Conservation (phyloP, 345 rosid species). For the Arabidopsis thaliana region DNA sequence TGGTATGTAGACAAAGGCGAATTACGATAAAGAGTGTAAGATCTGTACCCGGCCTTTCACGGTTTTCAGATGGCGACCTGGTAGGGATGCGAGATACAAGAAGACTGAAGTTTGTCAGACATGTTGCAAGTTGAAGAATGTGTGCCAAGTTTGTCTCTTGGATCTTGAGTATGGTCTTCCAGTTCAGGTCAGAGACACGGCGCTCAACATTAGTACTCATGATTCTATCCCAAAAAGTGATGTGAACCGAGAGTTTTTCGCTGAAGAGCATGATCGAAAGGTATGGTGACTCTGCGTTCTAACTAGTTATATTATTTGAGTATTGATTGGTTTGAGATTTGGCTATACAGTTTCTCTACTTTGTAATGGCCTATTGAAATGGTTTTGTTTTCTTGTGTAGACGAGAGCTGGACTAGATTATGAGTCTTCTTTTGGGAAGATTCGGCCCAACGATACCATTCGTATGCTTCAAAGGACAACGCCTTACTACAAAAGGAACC, state of each 20-base stretch:
- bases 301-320: neutral
- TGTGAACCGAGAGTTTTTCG: slow-evolving; percentile 88
- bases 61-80: slow-evolving; percentile 93
- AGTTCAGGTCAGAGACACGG: slow-evolving; percentile 91
- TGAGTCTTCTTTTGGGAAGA: slow-evolving; percentile 91
- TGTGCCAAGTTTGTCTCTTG: slow-evolving; percentile 92
- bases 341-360: no score
- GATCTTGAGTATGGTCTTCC: slow-evolving; percentile 97
- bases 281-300: slow-evolving; percentile 45
- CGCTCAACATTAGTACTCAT: slow-evolving; percentile 74
- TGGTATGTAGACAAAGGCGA: slow-evolving; percentile 66
- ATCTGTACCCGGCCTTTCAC: slow-evolving; percentile 92
- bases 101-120: slow-evolving; percentile 92
- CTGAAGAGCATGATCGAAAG: slow-evolving; percentile 94
- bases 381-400: slow-evolving; percentile 48
- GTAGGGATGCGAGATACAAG: slow-evolving; percentile 85
- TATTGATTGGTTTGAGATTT: neutral
- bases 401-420: slow-evolving; percentile 95
- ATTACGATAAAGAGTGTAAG: slow-evolving; percentile 94
- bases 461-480: slow-evolving; percentile 89
- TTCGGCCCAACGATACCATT: slow-evolving; percentile 77
- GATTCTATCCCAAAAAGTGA: slow-evolving; percentile 93
- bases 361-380: neutral
- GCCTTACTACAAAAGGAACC: slow-evolving; percentile 84
- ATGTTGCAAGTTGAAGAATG: slow-evolving; percentile 89